Evolutionary conservation across 805 yeast genomes (phyloP), one percentile per base, ranked within the genome.

Genomic region (Cyberlindnera subsufficiens): DNA sequence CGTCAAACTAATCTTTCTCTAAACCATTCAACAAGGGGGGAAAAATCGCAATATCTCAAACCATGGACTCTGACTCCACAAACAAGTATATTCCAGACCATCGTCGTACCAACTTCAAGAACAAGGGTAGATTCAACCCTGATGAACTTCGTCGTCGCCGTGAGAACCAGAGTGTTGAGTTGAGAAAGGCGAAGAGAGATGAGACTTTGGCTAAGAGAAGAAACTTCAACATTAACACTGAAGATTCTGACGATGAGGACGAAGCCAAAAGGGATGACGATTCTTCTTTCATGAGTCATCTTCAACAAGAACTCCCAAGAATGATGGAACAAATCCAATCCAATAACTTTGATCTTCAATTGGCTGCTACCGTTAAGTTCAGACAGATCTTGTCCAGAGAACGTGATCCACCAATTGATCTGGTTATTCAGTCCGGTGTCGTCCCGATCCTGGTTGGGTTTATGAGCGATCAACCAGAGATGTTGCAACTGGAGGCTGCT

Each of bases 131-230:
- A 61, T 93, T 93, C 63, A 85, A 86, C 58, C 87, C 88, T 45
- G 99, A 93, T 63, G 99, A 93, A 72, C 79, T 93, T 57, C 86
- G 99, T 67, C 89, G 98, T 66, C 85, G 99, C 64, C 84, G 98
- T 66, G 99, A 91, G 65, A 95, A 86, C 44, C 96, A 91, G 58
- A 97, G 91, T 67, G 95, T 93, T 46, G 98, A 90, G 64, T 75
- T 93, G 59, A 79, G 99, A 69, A 93, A 95, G 71, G 96, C 90
- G 49, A 90, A 90, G 66, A 80, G 99, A 62, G 99, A 93, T 63
- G 98, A 93, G 64, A 85, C 86, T 43, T 74, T 93, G 54, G 82
- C 96, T 32, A 93, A 93, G 70, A 84, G 98, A 73, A 82, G 99
- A 71, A 89, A 87, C 65, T 79, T 82, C 60, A 62, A 61, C 42